Conservation (phyloP, 2,329 filamentous ascomycete species). For the Hypoxylon sp. region DNA sequence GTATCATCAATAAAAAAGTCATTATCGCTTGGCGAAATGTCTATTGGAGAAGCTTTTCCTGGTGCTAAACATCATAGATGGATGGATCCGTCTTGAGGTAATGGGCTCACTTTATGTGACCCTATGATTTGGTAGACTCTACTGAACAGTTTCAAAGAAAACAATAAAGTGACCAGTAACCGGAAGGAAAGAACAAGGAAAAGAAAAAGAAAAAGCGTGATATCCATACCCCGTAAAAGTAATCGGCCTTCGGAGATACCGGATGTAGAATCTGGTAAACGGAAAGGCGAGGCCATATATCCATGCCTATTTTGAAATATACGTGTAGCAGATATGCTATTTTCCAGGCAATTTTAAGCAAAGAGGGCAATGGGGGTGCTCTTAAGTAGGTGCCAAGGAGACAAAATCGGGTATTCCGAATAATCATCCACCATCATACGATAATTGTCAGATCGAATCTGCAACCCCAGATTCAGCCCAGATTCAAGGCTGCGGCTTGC, state of each 20-base stretch:
- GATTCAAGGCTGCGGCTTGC: conserved; percentile 36
- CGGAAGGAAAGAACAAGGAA: not conserved
- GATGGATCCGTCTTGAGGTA: not conserved
- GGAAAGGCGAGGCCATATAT: not conserved
- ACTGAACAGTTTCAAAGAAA: not conserved
- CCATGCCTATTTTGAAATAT: not conserved
- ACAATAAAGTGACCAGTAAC: not conserved
- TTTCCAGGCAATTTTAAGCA: not conserved
- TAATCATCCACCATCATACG: conserved; percentile 34
- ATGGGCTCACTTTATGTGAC: not conserved
- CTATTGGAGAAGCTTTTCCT: not conserved
- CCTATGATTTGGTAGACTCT: not conserved
- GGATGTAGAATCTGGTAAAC: not conserved
- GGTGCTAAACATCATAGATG: too few species aligned
- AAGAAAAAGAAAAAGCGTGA: not conserved
- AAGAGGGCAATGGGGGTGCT: not conserved
- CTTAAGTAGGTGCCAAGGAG: conserved; percentile 27
- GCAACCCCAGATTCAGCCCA: conserved; percentile 29
- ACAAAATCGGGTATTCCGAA: conserved; percentile 18
- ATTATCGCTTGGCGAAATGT: not conserved
- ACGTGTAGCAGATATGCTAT: not conserved
- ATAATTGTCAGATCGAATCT: conserved; percentile 38
- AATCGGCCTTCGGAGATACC: conserved; percentile 8
- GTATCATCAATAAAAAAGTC: not conserved
- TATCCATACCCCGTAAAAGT: not conserved